Evolutionary conservation across 2,329 filamentous ascomycete species (phyloP), one percentile per base, ranked within the genome.

Genomic region (Capronia epimyces): DNA sequence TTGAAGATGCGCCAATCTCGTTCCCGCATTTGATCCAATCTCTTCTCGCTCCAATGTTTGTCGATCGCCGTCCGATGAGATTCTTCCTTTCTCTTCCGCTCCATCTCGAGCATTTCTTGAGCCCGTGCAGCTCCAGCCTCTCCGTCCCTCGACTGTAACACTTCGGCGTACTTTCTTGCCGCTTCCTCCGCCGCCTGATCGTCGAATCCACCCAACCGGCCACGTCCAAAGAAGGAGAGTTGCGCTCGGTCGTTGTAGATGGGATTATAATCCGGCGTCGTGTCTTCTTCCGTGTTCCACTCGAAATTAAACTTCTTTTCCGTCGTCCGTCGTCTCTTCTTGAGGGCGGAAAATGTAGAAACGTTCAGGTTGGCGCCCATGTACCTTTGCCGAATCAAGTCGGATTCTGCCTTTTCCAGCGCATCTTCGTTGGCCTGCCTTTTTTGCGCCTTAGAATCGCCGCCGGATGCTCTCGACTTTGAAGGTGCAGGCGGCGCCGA

Each of bases 1-100:
- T 97, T 98, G 82, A 98, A 96, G 62, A 98, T 97, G 66, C 93
- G 87, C 93, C 93, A 98, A 70, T 98, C 93, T 67, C 93, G 80
- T 71, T 97, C 90, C 56, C 89, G 87, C 93, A 98, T 98, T 63
- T 95, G 87, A 12, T 87, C 82, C 56, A 97, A 74, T 56, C 78
- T 80, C 81, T 98, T 98, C 66, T 96, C 88, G 49, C 87, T 89
- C 93, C 93, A 98, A 69, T 95, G 89, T 68, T 90, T 90, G 62
- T 94, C 90, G 50, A 95, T 76, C 27, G 84, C 84, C 57, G 84
- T 88, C 56, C 86, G 80, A 1, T 75, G 72, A 54, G 83, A 82
- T 57, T 86, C 81, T 64, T 94, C 85, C 63, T 82, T 85, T 24
- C 84, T 82, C 16, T 83, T 80, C 53, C 85, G 75, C 70, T 94